A percentile compares a stretch with the other conserved stretches of the same genome.
These are phyloP conservation scores for Candida tetrigidarum DNA, from an alignment of 1,139 yeast species.

Conservation along the genomic window DNA sequence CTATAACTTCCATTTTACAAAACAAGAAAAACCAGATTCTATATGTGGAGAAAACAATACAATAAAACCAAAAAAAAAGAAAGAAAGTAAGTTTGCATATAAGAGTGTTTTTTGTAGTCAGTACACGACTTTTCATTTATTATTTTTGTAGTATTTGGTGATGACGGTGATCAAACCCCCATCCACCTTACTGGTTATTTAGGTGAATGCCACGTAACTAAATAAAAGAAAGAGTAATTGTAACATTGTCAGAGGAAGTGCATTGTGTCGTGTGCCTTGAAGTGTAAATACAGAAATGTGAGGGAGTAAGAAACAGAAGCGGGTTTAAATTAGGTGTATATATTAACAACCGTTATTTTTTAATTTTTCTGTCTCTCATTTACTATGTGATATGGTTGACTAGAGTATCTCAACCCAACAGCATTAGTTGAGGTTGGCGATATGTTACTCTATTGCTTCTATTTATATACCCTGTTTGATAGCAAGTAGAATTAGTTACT, in stretches of 20 bases:
- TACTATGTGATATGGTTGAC: background rate
- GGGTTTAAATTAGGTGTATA: background rate
- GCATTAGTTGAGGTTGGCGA: too few relatives aligned
- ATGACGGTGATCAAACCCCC: background rate
- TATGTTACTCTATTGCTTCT: too few relatives aligned
- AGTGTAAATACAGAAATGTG: background rate
- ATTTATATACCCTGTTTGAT: too few relatives aligned
- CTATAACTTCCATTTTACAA: background rate
- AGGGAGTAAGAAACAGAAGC: too few relatives aligned
- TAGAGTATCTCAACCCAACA: too few relatives aligned
- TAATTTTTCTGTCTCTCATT: background rate
- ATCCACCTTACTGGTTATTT: slow-evolving; percentile 3
- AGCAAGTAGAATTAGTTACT: too few relatives aligned
- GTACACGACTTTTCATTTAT: slow-evolving; percentile 3
- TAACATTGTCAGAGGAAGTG: too few relatives aligned
- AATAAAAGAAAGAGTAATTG: background rate
- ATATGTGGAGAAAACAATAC: slow-evolving; percentile 4
- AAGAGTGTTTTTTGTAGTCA: background rate
- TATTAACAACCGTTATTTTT: background rate
- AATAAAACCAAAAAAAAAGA: too few relatives aligned
- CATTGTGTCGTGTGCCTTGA: too few relatives aligned
- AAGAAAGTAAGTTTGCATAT: slow-evolving; percentile 5
- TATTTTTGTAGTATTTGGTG: background rate
- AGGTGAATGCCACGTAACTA: background rate
- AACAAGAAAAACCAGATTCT: background rate